Base-by-base conservation (phyloP, 2,329 filamentous ascomycete species). In the Aspergillus fumigatus region DNA sequence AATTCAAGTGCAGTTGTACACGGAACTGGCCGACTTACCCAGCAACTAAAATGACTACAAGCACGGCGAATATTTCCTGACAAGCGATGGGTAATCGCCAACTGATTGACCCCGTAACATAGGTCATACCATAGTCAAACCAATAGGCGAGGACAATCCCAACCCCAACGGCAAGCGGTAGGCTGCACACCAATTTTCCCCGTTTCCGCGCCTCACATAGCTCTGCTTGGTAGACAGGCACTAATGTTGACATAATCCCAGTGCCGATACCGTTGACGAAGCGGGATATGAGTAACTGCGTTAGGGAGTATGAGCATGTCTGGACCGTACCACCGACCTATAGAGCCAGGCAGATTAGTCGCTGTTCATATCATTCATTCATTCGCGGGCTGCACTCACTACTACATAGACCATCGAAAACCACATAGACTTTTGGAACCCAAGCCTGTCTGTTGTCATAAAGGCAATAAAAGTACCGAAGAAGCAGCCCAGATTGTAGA, bases 251-350 rank as follows among this genome's bases (percentile, higher is more conserved):
- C 58, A 70, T 67, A 60, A 80, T 72, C 1, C 81, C 80, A 53
- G 79, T 80, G 1, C 80, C 79, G 55, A 82, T 73, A 4, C 79
- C 80, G 3, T 78, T 79, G 32, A 82, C 72, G 51, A 79, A 75
- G 23, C 80, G 74, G 17, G 78, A 79, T 23, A 80, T 71, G 38
- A 75, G 69, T 29, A 75, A 53, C 25, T 75, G 72, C 2, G 67
- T 59, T 8, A 63, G 58, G 9, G 67, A 66, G 53, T 63, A 73
- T 3, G 70, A 60, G 41, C 66, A 65, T n/a, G 70, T 67, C 60
- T 75, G 73, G 43, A 73, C 57, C n/a, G 63, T 66, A 17, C 70
- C 72, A n/a, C 72, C 73, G 40, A 73, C 59, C 68, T 69, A 53
- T 26, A 29, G 35, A 48, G 52, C 52, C 57, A 58, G 23, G 27